Base-by-base conservation (phyloP, 495 filamentous ascomycete genomes). In the Penicillium fimorum region DNA sequence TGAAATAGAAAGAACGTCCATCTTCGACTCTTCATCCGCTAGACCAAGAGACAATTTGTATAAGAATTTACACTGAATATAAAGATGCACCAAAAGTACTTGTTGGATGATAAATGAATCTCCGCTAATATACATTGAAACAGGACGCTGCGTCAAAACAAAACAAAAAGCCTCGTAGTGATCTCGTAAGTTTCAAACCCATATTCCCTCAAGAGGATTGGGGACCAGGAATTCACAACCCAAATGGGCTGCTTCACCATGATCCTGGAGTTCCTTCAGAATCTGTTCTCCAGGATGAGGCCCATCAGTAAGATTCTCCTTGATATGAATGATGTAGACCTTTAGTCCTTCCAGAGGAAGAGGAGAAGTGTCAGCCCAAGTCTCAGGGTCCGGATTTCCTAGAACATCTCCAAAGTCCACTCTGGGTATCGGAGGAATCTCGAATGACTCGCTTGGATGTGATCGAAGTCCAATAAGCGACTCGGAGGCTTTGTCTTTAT, bases 311-410 rank as follows among this genome's bases (percentile, higher is more conserved):
- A 93, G 69, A 20, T 76, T 82, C 24, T 94, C 90, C 66, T 96
- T 95, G 57, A 93, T 80, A 62, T 96, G 91, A 29, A 93, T 95
- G 38, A 94, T 81, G 41, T 92, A 87, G 12, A 96, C 75, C 49
- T 74, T 76, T 18, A 88, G 53, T 0, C 82, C 83, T 20, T 66
- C 60, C 53, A 88, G 59, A 15, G 83, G 84, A 35, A 61, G 62
- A 17, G 55, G 62, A n/a, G 45, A 43, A 1, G 52, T 54, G 18
- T 64, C 54, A 40, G 55, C 56, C 73, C 71, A 67, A 48, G 53
- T 29, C 9, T 40, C 40, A 15, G 63, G 22, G 27, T 68, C 44
- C 9, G 56, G 60, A 24, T 20, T 37, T 1, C 65, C 56, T 11
- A 56, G 20, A 11, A 57, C 57, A 25, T 55, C 56, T 5, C 41